Evolutionary conservation across 2,329 filamentous ascomycete genomes (phyloP), one percentile per base, ranked within the genome.

Genomic region (Trichophyton simii): DNA sequence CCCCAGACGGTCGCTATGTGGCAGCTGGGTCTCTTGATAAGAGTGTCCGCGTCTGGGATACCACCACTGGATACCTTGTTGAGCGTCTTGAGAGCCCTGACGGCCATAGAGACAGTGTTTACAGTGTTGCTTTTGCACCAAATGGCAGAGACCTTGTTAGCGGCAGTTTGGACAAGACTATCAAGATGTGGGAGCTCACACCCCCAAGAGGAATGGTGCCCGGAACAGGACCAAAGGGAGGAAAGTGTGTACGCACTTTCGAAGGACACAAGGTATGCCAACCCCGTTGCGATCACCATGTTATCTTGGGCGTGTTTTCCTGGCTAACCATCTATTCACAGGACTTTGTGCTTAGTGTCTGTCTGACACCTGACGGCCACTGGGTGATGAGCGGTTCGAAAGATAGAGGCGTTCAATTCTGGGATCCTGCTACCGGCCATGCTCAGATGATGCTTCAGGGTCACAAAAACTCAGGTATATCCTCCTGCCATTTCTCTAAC

Each of bases 321-420:
- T 46, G 58, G 41, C 28, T 54, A 54, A 60, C 65, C 69, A 64
- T 67, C 62, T 42, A 36, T 65, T 52, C 57, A 11, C 67, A 91
- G 88, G 94, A 99, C 76, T 99, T 97, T 71, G 94, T 99, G 63
- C 85, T 99, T 52, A 94, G 88, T 63, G 94, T 99, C 61, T 95
- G 94, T 18, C 83, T 97, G 64, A 97, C 94, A 0, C 94, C 94
- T 15, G 91, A 97, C 72, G 88, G 89, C 65, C 84, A 87, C 69
- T 99, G 94, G 94, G 92, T 99, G 62, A 87, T 99, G 76, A 96
- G 90, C 65, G 94, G 94, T 52, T 96, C 91, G 64, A 99, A 99
- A 79, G 94, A 99, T 72, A 85, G 94, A 59, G 92, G 94, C 57
- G 94, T 99, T 22, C 94, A 97, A 72, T 97, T 99, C 80, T 99